A percentile compares a stretch with the other conserved stretches of the same genome.
These are phyloP conservation scores for Botrytis aclada DNA, from an alignment of 2,329 filamentous ascomycete species.

Conservation along the genomic window DNA sequence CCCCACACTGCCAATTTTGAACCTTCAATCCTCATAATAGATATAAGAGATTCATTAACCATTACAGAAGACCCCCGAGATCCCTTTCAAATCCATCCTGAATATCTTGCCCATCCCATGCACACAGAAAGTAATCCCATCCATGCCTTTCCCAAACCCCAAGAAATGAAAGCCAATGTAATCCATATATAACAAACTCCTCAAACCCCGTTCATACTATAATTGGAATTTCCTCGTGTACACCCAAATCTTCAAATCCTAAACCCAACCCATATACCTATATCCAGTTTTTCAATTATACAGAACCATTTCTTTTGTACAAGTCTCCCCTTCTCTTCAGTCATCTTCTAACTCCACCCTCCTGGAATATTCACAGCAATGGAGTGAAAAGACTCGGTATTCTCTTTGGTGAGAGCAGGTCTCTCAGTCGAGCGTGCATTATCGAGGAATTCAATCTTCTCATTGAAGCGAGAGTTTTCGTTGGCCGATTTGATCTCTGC, in stretches of 20 bases:
- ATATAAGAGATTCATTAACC: conserved; percentile 16
- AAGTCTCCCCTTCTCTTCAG: background rate
- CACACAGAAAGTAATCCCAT: background rate
- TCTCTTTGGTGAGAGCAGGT: background rate
- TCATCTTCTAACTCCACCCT: conserved; percentile 1
- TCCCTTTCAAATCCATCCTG: background rate
- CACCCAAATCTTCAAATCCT: background rate
- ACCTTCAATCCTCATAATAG: background rate
- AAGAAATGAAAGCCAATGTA: background rate
- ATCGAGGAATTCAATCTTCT: background rate
- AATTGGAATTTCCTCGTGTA: background rate
- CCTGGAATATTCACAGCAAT: background rate
- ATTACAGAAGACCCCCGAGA: background rate
- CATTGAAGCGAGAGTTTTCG: background rate
- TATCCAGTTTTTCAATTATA: background rate
- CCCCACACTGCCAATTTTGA: background rate
- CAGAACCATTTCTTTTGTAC: background rate
- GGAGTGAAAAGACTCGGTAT: background rate
- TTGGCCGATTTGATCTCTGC: background rate
- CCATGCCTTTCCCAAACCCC: background rate
- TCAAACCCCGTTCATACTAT: background rate
- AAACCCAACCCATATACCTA: background rate
- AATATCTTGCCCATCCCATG: background rate
- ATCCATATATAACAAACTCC: background rate
- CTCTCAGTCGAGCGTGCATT: background rate